Evolutionary conservation across 2,329 filamentous ascomycete genomes (phyloP), one percentile per base, ranked within the genome.

Genomic region (Xylariaceae sp.): DNA sequence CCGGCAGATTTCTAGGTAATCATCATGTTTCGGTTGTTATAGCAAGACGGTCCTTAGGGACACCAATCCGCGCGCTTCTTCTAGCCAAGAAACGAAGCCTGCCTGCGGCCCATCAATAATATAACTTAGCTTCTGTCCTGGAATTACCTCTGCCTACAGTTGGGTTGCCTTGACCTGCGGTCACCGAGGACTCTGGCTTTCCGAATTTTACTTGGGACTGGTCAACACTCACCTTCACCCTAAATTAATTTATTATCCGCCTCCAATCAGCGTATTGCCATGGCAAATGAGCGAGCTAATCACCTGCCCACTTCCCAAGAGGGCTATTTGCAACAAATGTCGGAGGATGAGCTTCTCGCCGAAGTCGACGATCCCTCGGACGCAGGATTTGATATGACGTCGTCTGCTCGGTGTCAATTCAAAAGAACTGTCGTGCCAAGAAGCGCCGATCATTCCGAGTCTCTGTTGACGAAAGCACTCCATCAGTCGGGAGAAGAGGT

Each of bases 351-450:
- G 53, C 70, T 84, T 62, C 74, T 79, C 54, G 81, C 87, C 60
- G 92, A 96, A 65, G 79, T 85, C 47, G 92, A 97, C 71, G 92
- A 97, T 71, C 92, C 92, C 47, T 91, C 92, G 64, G 92, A 96
- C 73, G 66, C 72, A 67, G 60, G 59, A 45, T 59, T 58, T 58
- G 70, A 55, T 63, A 58, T 54, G 61, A 66, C 56, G 60, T 49
- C 19, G 19, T 40, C 61, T 57, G 41, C 54, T 54, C 55, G 30
- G 47, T 68, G 61, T 61, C 73, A 67, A 70, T 84, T 75, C 68
- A 71, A 71, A 65, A 76, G 74, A 70, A 77, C 72, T 48, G 68
- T 67, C 46, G 73, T 79, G 51, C 74, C 75, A 64, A 72, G 74
- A 37, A 71, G 78, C 32, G 74, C 70, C 30, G 78, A 81, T 51